These are phyloP conservation scores for Globisporangium nunn DNA, from an alignment of 352 stramenopile species.

Conservation along the genomic window DNA sequence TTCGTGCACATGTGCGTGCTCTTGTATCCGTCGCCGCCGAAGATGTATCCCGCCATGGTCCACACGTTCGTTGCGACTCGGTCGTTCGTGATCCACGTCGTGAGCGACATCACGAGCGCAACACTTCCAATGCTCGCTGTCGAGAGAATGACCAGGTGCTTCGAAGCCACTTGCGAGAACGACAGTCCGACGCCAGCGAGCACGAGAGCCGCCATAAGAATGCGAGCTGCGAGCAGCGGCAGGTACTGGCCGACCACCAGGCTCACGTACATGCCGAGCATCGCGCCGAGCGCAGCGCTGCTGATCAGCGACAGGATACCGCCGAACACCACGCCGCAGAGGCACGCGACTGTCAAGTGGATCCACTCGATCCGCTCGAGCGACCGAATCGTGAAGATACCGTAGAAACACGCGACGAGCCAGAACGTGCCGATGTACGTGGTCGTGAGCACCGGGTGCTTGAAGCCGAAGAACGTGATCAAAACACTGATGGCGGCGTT, in stretches of 20 bases:
- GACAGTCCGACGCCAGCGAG: conserved; percentile 33
- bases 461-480: conserved; percentile 51
- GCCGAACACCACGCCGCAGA: conserved; percentile 71
- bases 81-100: conserved; percentile 55
- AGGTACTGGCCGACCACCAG: conserved; percentile 66
- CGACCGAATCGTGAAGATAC: conserved; percentile 41
- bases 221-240: conserved; percentile 42
- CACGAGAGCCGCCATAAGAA: conserved; percentile 45
- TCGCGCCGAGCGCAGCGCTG: conserved; percentile 42
- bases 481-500: conserved; percentile 46
- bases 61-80: conserved; percentile 60
- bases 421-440: conserved; percentile 51
- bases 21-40: conserved; percentile 40
- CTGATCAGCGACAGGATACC: conserved; percentile 59
- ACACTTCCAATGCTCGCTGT: conserved; percentile 63
- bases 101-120: conserved; percentile 62
- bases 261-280: conserved; percentile 60
- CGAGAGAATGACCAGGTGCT: conserved; percentile 60
- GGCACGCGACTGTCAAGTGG: conserved; percentile 49
- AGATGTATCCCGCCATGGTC: conserved; percentile 55
- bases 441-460: conserved; percentile 43
- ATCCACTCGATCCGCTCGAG: conserved; percentile 58
- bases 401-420: conserved; percentile 64
- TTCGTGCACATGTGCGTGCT: conserved; percentile 47
- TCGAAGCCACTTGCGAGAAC: conserved; percentile 31